Evolutionary conservation across 2,329 filamentous ascomycete species (phyloP), one percentile per base, ranked within the genome.

Genomic region (Claviceps africana): DNA sequence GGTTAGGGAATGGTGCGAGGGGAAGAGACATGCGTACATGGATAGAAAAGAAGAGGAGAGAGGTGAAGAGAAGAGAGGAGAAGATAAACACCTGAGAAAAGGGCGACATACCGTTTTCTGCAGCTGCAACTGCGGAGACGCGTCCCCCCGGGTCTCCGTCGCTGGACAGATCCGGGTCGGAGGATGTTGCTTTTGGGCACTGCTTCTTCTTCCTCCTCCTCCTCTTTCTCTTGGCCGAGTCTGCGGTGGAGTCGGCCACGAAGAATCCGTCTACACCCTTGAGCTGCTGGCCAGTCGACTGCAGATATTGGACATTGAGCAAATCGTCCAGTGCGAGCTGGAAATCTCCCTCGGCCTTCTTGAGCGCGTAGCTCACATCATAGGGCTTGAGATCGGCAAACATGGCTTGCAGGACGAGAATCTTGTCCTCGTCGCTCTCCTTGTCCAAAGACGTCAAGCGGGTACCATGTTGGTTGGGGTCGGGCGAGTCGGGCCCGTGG

Each of bases 221-320:
- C 53, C 25, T 59, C 54, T 65, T 67, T 54, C 62, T 62, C 40
- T 62, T 75, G 35, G 62, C 65, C 13, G 37, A 22, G 55, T 71
- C 73, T 19, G 56, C 61, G 7, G 56, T 55, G 21, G 50, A 54
- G 46, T 80, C 75, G 0, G 75, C 75, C 40, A 79, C 74, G 22
- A 79, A 81, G 62, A 95, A 95, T 0, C 79, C 88, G 53, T 96
- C 88, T n/a, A 96, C 73, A 0, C 89, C 87, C 62, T 86, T 91
- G 1, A 75, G 71, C 1, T 77, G 72, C 51, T 79, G 72, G 0
- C 78, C 78, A 1, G 73, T 76, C 53, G 88, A 80, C 53, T 88
- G 81, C 4, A 96, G 81, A 61, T 84, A 88, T 21, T 86, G 81
- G 15, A 88, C 74, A 57, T 86, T 94, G 33, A 96, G 75, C 13